Evolutionary conservation across 106 monocot species (phyloP).

Genomic region (Dendrobium nobile): DNA sequence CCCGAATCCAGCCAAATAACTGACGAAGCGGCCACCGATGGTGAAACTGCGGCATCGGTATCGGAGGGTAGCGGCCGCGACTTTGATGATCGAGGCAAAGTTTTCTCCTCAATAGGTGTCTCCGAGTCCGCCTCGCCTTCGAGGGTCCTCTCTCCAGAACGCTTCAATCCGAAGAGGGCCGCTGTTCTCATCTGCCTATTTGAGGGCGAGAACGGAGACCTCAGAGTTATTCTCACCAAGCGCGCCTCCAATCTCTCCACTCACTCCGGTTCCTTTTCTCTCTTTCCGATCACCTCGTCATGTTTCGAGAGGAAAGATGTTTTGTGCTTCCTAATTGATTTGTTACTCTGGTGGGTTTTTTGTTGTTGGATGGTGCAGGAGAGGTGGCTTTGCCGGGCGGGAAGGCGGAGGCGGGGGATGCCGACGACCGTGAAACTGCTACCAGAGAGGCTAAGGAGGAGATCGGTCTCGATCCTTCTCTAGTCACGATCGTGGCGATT

Average conservation of each 20-base stretch:
- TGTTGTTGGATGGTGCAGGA: slow-evolving; percentile 30
- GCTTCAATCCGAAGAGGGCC: slow-evolving; percentile 37
- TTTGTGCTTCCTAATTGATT: not conserved
- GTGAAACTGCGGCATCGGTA: not conserved
- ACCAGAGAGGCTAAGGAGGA: slow-evolving; percentile 53
- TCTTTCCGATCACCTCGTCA: not conserved
- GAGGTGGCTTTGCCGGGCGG: slow-evolving; percentile 79
- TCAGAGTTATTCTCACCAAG: slow-evolving; percentile 88
- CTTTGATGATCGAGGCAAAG: slow-evolving; percentile 20
- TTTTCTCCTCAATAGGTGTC: slow-evolving; percentile 20
- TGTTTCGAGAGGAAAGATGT: not conserved
- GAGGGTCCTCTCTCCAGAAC: not conserved
- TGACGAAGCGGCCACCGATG: not conserved
- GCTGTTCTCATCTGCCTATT: slow-evolving; percentile 92
- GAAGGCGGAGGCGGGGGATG: slow-evolving; percentile 56
- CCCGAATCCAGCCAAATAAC: not conserved
- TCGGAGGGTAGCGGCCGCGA: slow-evolving; percentile 5
- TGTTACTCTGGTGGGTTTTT: not conserved
- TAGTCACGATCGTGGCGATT: slow-evolving; percentile 30
- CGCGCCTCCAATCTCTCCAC: slow-evolving; percentile 64
- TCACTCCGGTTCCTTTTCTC: slow-evolving; percentile 45
- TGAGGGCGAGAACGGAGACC: slow-evolving; percentile 56
- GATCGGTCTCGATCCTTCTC: slow-evolving; percentile 45
- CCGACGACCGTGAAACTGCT: slow-evolving; percentile 40
- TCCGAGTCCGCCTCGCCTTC: slow-evolving; percentile 8